These are phyloP conservation scores for Plectranthus barbatus DNA, from an alignment of 257 asterid species.

Conservation along the genomic window DNA sequence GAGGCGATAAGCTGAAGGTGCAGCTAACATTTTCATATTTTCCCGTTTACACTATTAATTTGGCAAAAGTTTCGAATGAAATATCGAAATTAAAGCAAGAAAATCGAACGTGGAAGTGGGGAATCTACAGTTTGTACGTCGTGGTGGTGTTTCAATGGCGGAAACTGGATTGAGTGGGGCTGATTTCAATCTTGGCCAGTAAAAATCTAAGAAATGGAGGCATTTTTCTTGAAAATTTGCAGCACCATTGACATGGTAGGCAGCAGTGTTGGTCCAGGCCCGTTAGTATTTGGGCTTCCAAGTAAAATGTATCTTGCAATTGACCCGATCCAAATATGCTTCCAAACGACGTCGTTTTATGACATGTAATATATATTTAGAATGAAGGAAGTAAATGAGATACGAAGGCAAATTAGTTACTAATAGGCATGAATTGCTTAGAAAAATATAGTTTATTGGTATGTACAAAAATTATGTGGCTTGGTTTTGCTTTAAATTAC, in stretches of 20 bases:
- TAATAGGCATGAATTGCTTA: no score
- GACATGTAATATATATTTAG: no score
- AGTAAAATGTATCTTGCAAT: no score
- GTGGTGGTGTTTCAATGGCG: constrained; percentile 18
- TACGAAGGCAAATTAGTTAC: no score
- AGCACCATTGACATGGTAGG: background rate
- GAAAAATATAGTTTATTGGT: no score
- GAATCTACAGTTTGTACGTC: constrained; percentile 8
- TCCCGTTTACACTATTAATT: background rate
- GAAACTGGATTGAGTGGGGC: constrained; percentile 45
- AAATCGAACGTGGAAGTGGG: constrained; percentile 1
- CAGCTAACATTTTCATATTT: constrained; percentile 33
- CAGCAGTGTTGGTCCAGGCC: background rate
- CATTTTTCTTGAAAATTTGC: background rate
- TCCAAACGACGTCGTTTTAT: no score
- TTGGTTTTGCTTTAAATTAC: no score
- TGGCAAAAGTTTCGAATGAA: background rate
- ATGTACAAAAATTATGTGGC: no score
- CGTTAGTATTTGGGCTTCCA: background rate
- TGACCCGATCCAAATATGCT: no score
- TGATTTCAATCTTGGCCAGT: constrained; percentile 27
- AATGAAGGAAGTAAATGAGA: no score
- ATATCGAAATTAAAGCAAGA: background rate
- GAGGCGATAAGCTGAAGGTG: constrained; percentile 52
- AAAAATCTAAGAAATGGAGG: background rate